phyloP scores from a whole-genome alignment of 352 stramenopile species.

The Phytophthora fragariaefolia region DNA sequence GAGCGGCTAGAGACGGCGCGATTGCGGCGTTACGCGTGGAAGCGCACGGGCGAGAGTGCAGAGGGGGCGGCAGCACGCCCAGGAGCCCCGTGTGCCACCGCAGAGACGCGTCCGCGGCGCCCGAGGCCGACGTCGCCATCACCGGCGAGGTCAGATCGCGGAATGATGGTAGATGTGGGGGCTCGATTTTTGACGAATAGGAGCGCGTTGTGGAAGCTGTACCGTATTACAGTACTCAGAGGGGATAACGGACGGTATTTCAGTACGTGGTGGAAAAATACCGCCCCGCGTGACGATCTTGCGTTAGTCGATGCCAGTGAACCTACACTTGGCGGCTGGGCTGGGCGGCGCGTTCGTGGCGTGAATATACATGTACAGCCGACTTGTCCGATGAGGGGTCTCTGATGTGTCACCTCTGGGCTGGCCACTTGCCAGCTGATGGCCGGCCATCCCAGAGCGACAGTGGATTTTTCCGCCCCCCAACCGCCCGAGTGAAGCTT shows the following conservation, averaged over 20 bases:
- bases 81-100: conserved; percentile 9
- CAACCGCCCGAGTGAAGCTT: too few relatives aligned
- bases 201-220: background rate
- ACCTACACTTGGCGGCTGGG: background rate
- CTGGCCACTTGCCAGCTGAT: too few relatives aligned
- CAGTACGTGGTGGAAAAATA: background rate
- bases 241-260: too few relatives aligned
- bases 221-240: too few relatives aligned
- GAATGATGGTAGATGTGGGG: conserved; percentile 29
- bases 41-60: background rate
- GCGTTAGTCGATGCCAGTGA: background rate
- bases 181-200: conserved; percentile 14
- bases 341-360: too few relatives aligned
- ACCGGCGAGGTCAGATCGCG: conserved; percentile 15
- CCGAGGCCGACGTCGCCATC: conserved; percentile 43
- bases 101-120: conserved; percentile 9
- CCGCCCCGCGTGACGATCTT: background rate
- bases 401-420: too few relatives aligned
- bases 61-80: conserved; percentile 11
- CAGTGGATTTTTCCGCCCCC: conserved; percentile 1
- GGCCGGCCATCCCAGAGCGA: background rate
- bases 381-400: too few relatives aligned
- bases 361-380: too few relatives aligned
- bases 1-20: conserved; percentile 4
- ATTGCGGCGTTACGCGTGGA: background rate